phyloP scores from a whole-genome alignment of 31 red algal species.

The Odonthalia washingtoniensis region DNA sequence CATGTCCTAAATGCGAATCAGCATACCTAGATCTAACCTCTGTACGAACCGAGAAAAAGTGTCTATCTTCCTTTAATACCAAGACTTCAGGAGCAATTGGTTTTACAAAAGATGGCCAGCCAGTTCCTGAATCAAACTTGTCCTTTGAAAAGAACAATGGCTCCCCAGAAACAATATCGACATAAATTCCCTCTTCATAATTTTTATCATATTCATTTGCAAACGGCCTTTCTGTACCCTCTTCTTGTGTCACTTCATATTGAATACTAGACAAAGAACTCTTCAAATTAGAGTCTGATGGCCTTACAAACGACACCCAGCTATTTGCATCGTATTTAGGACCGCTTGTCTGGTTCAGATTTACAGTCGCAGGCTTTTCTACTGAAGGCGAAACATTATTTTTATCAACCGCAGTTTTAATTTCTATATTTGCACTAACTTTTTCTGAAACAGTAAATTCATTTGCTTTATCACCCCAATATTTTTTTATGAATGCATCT shows the following conservation, averaged over 20 bases:
- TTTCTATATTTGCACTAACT: no score
- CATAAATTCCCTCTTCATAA: constrained; percentile 40
- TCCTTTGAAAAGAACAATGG: constrained; percentile 35
- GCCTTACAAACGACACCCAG: no score
- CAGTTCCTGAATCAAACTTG: constrained; percentile 50
- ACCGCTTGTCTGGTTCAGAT: no score
- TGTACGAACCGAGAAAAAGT: constrained; percentile 18
- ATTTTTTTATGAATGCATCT: constrained; percentile 24
- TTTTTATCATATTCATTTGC: constrained; percentile 36
- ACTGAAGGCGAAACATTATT: no score
- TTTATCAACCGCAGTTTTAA: no score
- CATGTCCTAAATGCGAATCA: constrained; percentile 41
- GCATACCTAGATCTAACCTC: constrained; percentile 29
- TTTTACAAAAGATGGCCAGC: constrained; percentile 43
- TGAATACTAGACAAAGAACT: constrained; percentile 3
- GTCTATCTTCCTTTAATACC: neutral
- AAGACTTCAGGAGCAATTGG: constrained; percentile 32
- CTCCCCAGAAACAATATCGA: constrained; percentile 40
- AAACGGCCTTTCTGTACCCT: constrained; percentile 38
- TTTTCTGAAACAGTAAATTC: neutral
- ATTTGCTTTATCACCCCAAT: constrained; percentile 26
- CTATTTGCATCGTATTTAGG: no score
- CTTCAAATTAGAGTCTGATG: no score
- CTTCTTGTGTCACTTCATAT: constrained; percentile 36
- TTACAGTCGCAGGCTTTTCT: no score